These are phyloP conservation scores for Echium plantagineum DNA, from an alignment of 257 asterid genomes.

Conservation along the genomic window DNA sequence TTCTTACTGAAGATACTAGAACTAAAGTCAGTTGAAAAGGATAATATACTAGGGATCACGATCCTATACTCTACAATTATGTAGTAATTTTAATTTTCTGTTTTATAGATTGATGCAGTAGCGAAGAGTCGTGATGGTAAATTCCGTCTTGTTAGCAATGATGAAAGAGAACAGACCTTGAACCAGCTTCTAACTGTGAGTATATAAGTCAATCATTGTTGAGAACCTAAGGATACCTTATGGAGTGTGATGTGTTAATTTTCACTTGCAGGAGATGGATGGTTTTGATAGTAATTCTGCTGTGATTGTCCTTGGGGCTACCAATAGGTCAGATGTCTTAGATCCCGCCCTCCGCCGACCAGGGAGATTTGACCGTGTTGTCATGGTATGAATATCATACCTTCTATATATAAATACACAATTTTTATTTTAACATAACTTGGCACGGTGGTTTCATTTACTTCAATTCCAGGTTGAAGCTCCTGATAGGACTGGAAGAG, in stretches of 20 bases:
- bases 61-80: conserved; percentile 9
- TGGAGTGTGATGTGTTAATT: conserved; percentile 16
- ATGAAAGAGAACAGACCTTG: conserved; percentile 94
- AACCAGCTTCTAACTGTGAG: conserved; percentile 97
- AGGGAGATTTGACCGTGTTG: conserved; percentile 98
- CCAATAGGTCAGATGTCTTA: conserved; percentile 91
- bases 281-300: conserved; percentile 98
- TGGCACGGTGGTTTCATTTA: conserved; percentile 9
- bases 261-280: conserved; percentile 86
- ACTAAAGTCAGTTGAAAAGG: background rate
- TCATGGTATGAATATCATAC: conserved; percentile 39
- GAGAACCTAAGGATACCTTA: background rate
- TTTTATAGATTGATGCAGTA: conserved; percentile 93
- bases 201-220: conserved; percentile 3
- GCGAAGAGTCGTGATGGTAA: conserved; percentile 99
- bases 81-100: conserved; percentile 11
- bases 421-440: conserved; percentile 7
- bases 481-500: conserved; percentile 94
- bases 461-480: conserved; percentile 70
- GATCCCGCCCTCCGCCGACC: conserved; percentile 99
- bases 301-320: conserved; percentile 97
- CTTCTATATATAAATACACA: background rate
- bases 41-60: background rate
- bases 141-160: conserved; percentile 89
- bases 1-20: conserved; percentile 3